Percentiles rank a stretch among this genome's conserved stretches.
phyloP scores from a whole-genome alignment of 1,139 yeast genomes.

The Candida freyschussii region DNA sequence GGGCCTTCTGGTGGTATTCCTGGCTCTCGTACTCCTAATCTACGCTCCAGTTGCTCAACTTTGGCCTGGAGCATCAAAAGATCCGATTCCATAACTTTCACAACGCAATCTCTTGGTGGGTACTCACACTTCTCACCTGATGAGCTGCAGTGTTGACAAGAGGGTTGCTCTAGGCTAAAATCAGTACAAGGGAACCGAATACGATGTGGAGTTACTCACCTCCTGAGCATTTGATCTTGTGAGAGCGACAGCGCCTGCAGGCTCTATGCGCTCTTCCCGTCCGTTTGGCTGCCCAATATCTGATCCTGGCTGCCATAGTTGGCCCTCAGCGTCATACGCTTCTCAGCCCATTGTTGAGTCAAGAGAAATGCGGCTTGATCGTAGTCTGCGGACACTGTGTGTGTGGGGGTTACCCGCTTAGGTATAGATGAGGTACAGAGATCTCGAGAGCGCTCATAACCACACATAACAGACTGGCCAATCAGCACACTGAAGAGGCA shows the following conservation, averaged over 20 bases:
- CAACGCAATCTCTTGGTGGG: slow-evolving; percentile 46
- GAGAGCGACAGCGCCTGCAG: slow-evolving; percentile 37
- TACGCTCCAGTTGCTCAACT: slow-evolving; percentile 34
- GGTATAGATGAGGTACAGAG: too few relatives aligned
- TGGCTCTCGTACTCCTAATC: slow-evolving; percentile 2
- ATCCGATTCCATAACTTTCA: slow-evolving; percentile 49
- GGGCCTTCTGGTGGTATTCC: slow-evolving; percentile 1
- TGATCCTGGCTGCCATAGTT: too few relatives aligned
- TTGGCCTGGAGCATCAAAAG: slow-evolving; percentile 39
- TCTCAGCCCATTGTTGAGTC: too few relatives aligned
- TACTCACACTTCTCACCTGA: slow-evolving; percentile 38
- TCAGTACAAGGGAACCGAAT: slow-evolving; percentile 3
- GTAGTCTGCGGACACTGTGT: too few relatives aligned
- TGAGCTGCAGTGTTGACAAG: slow-evolving; percentile 17
- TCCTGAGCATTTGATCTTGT: slow-evolving; percentile 43
- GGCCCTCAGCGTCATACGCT: too few relatives aligned
- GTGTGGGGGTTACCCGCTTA: too few relatives aligned
- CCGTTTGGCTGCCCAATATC: slow-evolving; percentile 17
- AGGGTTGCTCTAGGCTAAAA: slow-evolving; percentile 12
- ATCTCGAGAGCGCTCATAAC: too few relatives aligned
- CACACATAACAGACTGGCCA: too few relatives aligned
- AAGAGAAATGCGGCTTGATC: too few relatives aligned
- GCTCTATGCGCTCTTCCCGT: slow-evolving; percentile 26
- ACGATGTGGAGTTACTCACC: slow-evolving; percentile 21
- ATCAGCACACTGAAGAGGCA: too few relatives aligned